phyloP scores from a whole-genome alignment of 176 grass and related monocot genomes.

The Carex littledalei region DNA sequence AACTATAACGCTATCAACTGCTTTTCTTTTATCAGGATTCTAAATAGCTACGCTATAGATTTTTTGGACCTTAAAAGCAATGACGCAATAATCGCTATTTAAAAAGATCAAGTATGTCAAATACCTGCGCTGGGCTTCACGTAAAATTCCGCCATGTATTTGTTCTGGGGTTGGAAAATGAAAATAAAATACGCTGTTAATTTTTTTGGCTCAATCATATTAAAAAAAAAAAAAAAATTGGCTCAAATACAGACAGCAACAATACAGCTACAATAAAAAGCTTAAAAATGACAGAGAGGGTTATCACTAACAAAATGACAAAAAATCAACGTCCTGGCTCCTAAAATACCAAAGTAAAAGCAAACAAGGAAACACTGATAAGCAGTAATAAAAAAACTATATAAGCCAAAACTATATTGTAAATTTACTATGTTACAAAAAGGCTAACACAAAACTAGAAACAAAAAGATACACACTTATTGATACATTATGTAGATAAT shows the following conservation, averaged over 20 bases:
- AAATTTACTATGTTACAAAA: neutral
- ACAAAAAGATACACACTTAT: conserved; percentile 5
- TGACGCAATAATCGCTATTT: no score
- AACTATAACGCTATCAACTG: no score
- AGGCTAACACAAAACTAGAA: neutral
- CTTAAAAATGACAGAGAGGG: neutral
- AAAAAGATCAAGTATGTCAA: no score
- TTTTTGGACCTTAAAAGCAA: no score
- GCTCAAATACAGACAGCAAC: neutral
- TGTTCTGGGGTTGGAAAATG: no score
- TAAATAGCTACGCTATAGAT: no score
- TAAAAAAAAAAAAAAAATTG: no score
- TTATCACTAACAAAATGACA: neutral
- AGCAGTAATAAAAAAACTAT: neutral
- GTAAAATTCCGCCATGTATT: no score
- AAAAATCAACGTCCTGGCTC: neutral
- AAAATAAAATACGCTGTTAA: no score
- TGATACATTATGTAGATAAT: conserved; percentile 25
- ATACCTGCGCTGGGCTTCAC: no score
- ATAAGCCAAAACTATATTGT: neutral
- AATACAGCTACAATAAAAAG: neutral
- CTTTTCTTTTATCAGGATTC: no score
- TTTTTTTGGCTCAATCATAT: no score
- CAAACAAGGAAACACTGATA: neutral
- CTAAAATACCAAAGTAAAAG: neutral